Base-by-base conservation (phyloP, 148 eudicot species). In the Diospyros kaki region DNA sequence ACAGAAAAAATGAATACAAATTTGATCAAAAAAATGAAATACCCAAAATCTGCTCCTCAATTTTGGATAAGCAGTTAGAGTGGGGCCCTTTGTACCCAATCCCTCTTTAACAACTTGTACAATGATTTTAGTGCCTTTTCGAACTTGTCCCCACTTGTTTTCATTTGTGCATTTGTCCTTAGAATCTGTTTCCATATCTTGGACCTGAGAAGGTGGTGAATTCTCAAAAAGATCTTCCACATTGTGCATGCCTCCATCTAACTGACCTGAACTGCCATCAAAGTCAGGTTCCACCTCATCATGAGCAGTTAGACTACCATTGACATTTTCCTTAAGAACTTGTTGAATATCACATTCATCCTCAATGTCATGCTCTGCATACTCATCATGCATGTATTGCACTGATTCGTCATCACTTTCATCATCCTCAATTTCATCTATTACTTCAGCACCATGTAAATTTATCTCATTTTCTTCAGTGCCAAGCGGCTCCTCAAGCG, bases 1-100 rank as follows among this genome's bases (percentile, higher is more conserved):
- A 74, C 48, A 63, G 55, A 38, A 52, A 44, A 75, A 79, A 63
- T 63, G 38, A 51, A 68, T 48, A 63, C 48, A 28, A 28, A 28
- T 28, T 28, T 28, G 28, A 50, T 14, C 51, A 28, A 68, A 67
- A 58, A 69, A 64, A 54, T 18, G 42, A 68, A 81, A 75, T 79
- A 95, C 98, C 98, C 98, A 95, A 73, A 95, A 95, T 88, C 97
- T 83, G 93, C 98, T 95, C 76, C 85, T 86, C 64, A 95, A 85
- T 82, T 81, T 87, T 44, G 98, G 98, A 86, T 87, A 88, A 68
- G 98, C 89, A 80, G 98, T 95, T 80, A 92, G 52, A 67, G 90
- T 87, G 61, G 98, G 98, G 66, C 88, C 91, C 83, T 95, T 95
- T 13, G 83, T 78, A 71, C 98, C 98, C 77, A 90, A 86, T 77